Evolutionary conservation across 1,139 yeast genomes (phyloP), one percentile per base, ranked within the genome.

Genomic region (Kluyveromyces marxianus): DNA sequence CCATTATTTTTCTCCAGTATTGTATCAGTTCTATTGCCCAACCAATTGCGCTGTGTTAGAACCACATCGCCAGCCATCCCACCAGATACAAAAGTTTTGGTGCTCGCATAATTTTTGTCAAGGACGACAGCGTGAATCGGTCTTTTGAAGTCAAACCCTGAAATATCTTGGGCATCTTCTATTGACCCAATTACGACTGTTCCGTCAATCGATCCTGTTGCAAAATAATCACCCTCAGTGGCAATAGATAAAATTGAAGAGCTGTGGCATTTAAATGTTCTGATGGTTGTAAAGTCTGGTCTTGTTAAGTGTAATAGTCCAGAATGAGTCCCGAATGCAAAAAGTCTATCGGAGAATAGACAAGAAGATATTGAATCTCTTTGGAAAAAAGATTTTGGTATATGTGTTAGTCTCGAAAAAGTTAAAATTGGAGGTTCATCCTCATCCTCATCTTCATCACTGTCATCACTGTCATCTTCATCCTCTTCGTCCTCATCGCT

Each of bases 161-260:
- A 71, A 3, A 84, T 77, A 54, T 83, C 94, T 29, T 72, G 69
- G 24, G 76, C 78, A 50, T 83, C 88, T 1, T 54, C 51, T 0
- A 85, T 69, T 0, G 90, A 76, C 0, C 96, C 94, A 7, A 90
- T 77, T 0, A 87, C 89, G 0, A 90, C 84, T 0, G 96, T 85
- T 0, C 98, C 97, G 60, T 92, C 97, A 72, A 90, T 83, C 0
- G 97, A 88, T 0, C 90, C 96, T 0, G 95, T 82, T 0, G 90
- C 95, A 54, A 90, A 78, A 56, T 74, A 80, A 8, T 66, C 65
- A 0, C 94, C 95, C 57, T 88, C 95, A 0, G 85, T 76, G 47
- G 81, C 77, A 2, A 81, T 69, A 0, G 88, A 77, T 37, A 90
- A 67, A 2, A 92, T 77, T 0, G 96, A 87, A 0, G 97, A 92